Evolutionary conservation across 768 basidiomycete genomes (phyloP).

Genomic region (Lentinus tigrinus): DNA sequence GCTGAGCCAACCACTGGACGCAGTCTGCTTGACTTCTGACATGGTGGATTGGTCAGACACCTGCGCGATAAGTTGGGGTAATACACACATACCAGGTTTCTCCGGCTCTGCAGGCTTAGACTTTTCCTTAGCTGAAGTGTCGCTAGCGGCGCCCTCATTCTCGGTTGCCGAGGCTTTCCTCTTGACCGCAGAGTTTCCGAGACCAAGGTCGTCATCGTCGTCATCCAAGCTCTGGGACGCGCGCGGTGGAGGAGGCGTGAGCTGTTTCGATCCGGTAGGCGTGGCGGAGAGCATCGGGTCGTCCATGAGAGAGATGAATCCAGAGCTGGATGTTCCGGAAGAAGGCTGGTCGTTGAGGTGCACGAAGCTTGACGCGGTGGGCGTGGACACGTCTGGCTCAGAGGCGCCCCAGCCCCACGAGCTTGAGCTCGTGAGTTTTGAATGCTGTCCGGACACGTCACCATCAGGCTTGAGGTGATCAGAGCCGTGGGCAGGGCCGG

Average conservation of each 20-base stretch:
- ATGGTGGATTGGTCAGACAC: not conserved
- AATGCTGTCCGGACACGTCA: conserved; percentile 22
- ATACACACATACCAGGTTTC: conserved; percentile 6
- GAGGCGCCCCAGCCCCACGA: conserved; percentile 63
- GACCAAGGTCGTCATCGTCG: conserved; percentile 85
- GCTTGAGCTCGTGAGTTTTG: conserved; percentile 34
- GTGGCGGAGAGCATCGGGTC: conserved; percentile 44
- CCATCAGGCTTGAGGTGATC: conserved; percentile 12
- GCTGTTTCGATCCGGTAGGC: conserved; percentile 22
- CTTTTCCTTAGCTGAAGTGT: conserved; percentile 22
- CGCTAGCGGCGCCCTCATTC: not conserved
- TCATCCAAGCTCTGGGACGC: conserved; percentile 42
- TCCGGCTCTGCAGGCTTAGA: conserved; percentile 28
- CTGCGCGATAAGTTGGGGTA: not conserved
- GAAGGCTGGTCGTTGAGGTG: conserved; percentile 44
- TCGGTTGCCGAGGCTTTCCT: conserved; percentile 17
- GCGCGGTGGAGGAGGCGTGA: conserved; percentile 9
- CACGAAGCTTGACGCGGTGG: conserved; percentile 68
- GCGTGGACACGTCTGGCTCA: conserved; percentile 48
- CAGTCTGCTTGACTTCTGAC: conserved; percentile 25
- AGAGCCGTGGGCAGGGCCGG: conserved; percentile 10
- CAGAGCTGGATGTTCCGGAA: conserved; percentile 39
- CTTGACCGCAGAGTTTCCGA: conserved; percentile 69
- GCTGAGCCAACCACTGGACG: conserved; percentile 68
- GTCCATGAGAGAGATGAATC: conserved; percentile 86